Base-by-base conservation (phyloP, 1,284 basidiomycete genomes). In the Schizophyllum amplum region DNA sequence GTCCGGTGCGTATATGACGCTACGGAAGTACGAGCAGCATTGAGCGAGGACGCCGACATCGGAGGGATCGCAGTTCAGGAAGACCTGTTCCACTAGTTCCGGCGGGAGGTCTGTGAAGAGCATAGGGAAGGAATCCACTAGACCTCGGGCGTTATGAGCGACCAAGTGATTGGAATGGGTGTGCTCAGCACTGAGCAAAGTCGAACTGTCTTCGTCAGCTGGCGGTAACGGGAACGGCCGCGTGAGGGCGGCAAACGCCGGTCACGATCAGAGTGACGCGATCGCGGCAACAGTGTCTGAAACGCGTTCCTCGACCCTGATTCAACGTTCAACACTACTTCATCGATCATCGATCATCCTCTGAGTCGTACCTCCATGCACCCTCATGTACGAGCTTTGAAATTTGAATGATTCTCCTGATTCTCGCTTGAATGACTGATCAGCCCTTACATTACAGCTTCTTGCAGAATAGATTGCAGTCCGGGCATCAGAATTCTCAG, bases 21-120 rank as follows among this genome's bases (percentile, higher is more conserved):
- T 24, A 20, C 22, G 48, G 3, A 50, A 50, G 48, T 50, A 50
- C 21, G 21, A 24, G 9, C 48, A 50, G 24, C 48, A 50, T 24
- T 50, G 48, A 11, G 48, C 20, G 21, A 50, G 24, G 21, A 11
- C 24, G 48, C 21, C 48, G 11, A 50, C 24, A 23, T 52, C 48
- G 24, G 21, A 46, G 24, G 47, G 47, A 23, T 49, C 42, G 24
- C 48, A 56, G 4, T 50, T 23, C 11, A 56, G 47, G n/a, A 56
- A 52, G 24, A 56, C 33, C 17, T 50, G 25, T 22, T 23, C 24
- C 2, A 51, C 13, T 2, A 56, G 20, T 26, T 56, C 55, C 13
- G 55, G 55, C 1, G 55, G 55, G 25, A 56, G 42, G 20, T 33
- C 52, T 20, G 52, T 33, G 5, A 53, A 17, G 11, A 42, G 33